Evolutionary conservation across 176 grass and related monocot genomes (phyloP), one percentile per base, ranked within the genome.

Genomic region (Juncus inflexus): DNA sequence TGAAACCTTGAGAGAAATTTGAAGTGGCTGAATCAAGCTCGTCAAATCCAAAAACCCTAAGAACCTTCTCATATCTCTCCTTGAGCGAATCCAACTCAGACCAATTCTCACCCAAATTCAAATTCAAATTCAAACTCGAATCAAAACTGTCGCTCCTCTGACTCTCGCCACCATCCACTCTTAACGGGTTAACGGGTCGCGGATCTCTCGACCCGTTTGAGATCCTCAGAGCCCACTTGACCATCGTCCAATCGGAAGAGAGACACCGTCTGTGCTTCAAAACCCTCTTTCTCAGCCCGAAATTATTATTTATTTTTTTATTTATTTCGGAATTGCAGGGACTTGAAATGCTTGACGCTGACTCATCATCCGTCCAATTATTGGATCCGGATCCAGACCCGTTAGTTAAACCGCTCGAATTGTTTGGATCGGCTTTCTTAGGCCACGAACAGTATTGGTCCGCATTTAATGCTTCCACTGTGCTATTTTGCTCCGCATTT

Each of bases 221-320:
- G 70, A 83, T 74, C 74, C 78, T 81, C 89, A 86, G 84, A 3
- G 78, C 89, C 95, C 89, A 90, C 61, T 82, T 86, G 78, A 99
- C 69, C 72, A 91, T 74, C 2, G 74, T 62, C 82, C 82, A 89
- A 55, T 97, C 94, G 42, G 78, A 80, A 50, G 88, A 91, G 11
- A 73, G 66, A 62, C 52, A 86, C 67, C 83, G 88, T 38, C 76
- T 76, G 79, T 87, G 83, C n/a, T 16, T 72, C 40, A 97, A 81
- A 70, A 91, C 69, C 58, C 73, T 81, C 51, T 66, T 91, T 62
- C 57, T 81, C 7, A 97, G 71, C 40, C 3, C 28, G 54, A 58
- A 42, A 6, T 40, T 12, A 5, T 19, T 41, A 55, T 62, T 83
- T n/a, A 35, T 7, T 60, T 53, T 71, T 38, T 52, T 64, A 53